Base-by-base conservation (phyloP, 2,329 filamentous ascomycete genomes). In the Bertia moriformis region DNA sequence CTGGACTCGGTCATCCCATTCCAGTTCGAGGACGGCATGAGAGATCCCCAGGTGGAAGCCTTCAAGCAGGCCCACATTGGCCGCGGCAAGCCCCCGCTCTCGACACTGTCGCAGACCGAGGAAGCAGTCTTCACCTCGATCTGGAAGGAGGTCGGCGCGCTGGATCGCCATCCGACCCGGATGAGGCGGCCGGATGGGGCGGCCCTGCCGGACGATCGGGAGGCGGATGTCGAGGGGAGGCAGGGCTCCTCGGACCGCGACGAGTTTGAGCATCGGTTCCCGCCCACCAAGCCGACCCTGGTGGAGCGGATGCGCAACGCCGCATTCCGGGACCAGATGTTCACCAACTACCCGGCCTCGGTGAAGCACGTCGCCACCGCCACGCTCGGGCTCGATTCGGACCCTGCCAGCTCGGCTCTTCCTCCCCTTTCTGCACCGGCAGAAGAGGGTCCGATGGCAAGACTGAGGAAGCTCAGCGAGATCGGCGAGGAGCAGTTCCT, bases 281-380 rank as follows among this genome's bases (percentile, higher is more conserved):
- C 22, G 22, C 22, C 22, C 7, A 27, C 22, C 22, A 27, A n/a
- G 22, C 7, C 22, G 22, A 27, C 22, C 4, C 47, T 56, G 1
- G 46, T 55, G 1, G 59, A 60, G 30, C 53, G 57, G 33, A 56
- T 48, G 1, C 48, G 55, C 2, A 48, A 52, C 3, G 47, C 48
- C 14, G 48, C 53, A 10, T 55, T 58, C 22, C 49, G 58, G 12
- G 55, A 60, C 4, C 51, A 54, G 15, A 52, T 62, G 4, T 45
- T 65, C 17, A 46, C 49, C 15, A 51, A 56, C 15, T 65, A 61
- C 41, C 62, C 62, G 1, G 30, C 45, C 1, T 59, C 59, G 1
- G 48, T 66, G n/a, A 56, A 58, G 18, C 47, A 51, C 5, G 60
- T 61, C 3, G 61, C 61, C 2, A 50, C 63, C 38, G 49, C 52